Percentiles rank a stretch among this genome's conserved stretches.
Evolutionary conservation across 805 yeast species (phyloP).

Genomic region (Myxozyma neglecta): DNA sequence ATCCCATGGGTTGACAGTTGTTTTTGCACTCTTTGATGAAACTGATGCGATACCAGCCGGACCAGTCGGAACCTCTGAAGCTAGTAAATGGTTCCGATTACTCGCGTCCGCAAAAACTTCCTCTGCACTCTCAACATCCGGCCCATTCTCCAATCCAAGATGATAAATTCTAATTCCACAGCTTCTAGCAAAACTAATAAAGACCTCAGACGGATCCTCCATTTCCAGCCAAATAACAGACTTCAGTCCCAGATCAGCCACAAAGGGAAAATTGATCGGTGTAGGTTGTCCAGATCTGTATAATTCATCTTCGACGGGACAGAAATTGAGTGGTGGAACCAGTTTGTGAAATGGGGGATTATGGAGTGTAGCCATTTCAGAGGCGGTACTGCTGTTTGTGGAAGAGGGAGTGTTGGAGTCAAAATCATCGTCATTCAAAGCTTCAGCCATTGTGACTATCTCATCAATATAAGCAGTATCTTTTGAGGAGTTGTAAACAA

Average conservation of each 20-base stretch:
- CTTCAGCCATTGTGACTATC: slow-evolving; percentile 18
- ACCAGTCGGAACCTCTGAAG: background rate
- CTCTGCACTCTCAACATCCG: slow-evolving; percentile 21
- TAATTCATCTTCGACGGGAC: slow-evolving; percentile 86
- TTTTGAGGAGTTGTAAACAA: background rate
- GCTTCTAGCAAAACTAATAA: slow-evolving; percentile 75
- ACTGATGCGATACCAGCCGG: background rate
- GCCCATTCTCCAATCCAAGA: slow-evolving; percentile 66
- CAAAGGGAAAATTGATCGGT: slow-evolving; percentile 84
- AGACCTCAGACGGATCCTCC: slow-evolving; percentile 90
- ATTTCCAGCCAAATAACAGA: slow-evolving; percentile 92
- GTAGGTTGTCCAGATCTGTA: slow-evolving; percentile 95
- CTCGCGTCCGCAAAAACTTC: slow-evolving; percentile 2
- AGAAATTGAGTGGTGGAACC: slow-evolving; percentile 92
- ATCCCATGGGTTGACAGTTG: slow-evolving; percentile 86
- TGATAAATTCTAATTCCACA: slow-evolving; percentile 75
- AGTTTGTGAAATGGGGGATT: slow-evolving; percentile 64
- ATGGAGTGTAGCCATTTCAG: slow-evolving; percentile 37
- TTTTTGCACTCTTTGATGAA: background rate
- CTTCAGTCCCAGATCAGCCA: slow-evolving; percentile 68
- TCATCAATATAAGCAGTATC: background rate
- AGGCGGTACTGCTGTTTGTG: slow-evolving; percentile 26
- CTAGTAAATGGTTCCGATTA: background rate
- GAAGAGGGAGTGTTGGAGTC: slow-evolving; percentile 32
- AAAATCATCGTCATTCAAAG: slow-evolving; percentile 30